phyloP scores from a whole-genome alignment of 1,284 basidiomycete genomes.

The Austroboletus novae-zelandiae region DNA sequence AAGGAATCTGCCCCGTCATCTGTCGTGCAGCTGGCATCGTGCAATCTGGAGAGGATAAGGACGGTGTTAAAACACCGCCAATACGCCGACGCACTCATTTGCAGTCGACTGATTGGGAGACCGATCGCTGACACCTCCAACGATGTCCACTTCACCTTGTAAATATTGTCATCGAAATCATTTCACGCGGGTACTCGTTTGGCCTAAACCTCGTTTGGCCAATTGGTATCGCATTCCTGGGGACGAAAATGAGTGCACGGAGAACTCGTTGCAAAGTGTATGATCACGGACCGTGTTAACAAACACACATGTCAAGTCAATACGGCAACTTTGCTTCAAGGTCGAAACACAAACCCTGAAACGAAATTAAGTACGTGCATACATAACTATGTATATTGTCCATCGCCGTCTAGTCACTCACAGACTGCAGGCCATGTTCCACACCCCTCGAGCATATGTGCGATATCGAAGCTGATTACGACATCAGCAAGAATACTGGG shows the following conservation, averaged over 20 bases:
- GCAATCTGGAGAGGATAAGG: conserved; percentile 42
- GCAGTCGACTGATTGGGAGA: conserved; percentile 50
- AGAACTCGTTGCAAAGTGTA: not conserved
- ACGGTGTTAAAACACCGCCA: not conserved
- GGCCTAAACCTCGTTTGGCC: conserved; percentile 6
- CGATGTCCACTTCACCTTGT: conserved; percentile 58
- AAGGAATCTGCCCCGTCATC: conserved; percentile 45
- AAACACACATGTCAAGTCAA: too few relatives aligned
- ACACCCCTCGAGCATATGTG: conserved; percentile 38
- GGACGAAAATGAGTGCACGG: not conserved
- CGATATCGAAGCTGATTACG: conserved; percentile 28
- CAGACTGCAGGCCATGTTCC: conserved; percentile 37
- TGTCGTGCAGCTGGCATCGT: conserved; percentile 50
- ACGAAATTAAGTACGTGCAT: not conserved
- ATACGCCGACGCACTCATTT: conserved; percentile 3
- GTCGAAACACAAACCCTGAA: conserved; percentile 10
- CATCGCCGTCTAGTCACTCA: conserved; percentile 3
- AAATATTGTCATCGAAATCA: not conserved
- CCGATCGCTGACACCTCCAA: conserved; percentile 66
- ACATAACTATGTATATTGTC: not conserved
- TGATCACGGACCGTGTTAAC: not conserved
- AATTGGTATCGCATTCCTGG: conserved; percentile 11
- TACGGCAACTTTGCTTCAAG: not conserved
- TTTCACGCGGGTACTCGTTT: not conserved
- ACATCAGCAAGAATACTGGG: not conserved